These are phyloP conservation scores for Sarcocystis neurona DNA, from an alignment of 169 alveolate genomes.

Conservation along the genomic window DNA sequence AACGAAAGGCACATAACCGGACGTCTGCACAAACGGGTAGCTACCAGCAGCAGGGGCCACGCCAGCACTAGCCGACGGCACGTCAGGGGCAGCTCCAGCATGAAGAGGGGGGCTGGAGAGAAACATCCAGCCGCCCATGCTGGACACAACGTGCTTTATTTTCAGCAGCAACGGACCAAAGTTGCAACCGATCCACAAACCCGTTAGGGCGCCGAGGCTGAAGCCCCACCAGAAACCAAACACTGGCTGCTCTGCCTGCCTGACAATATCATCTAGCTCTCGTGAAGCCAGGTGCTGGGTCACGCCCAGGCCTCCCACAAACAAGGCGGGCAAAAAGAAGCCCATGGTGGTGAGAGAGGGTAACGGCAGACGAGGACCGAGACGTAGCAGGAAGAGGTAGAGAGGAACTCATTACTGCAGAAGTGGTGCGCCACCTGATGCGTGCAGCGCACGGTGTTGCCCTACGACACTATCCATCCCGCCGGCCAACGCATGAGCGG, in stretches of 20 bases:
- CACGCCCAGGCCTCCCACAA: slow-evolving; percentile 63
- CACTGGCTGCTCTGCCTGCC: slow-evolving; percentile 59
- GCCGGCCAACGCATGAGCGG: neutral
- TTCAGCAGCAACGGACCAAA: neutral
- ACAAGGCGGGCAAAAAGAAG: slow-evolving; percentile 64
- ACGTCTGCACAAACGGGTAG: neutral
- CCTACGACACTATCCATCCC: no score
- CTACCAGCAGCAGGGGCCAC: neutral
- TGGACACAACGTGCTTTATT: neutral
- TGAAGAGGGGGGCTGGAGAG: neutral
- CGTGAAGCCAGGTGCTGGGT: slow-evolving; percentile 57
- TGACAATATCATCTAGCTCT: slow-evolving; percentile 57
- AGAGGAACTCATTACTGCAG: no score
- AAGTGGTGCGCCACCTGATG: no score
- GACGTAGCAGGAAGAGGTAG: no score
- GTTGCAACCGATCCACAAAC: slow-evolving; percentile 63
- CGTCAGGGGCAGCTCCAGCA: neutral
- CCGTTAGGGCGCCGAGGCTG: slow-evolving; percentile 48
- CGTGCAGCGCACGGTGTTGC: no score
- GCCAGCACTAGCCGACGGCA: neutral
- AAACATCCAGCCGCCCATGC: neutral
- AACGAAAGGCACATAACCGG: neutral
- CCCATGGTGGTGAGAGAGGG: slow-evolving; percentile 50
- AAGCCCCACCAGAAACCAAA: slow-evolving; percentile 68
- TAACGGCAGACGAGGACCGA: neutral